Base-by-base conservation (phyloP, 345 rosid genomes). In the Combretum micranthum region DNA sequence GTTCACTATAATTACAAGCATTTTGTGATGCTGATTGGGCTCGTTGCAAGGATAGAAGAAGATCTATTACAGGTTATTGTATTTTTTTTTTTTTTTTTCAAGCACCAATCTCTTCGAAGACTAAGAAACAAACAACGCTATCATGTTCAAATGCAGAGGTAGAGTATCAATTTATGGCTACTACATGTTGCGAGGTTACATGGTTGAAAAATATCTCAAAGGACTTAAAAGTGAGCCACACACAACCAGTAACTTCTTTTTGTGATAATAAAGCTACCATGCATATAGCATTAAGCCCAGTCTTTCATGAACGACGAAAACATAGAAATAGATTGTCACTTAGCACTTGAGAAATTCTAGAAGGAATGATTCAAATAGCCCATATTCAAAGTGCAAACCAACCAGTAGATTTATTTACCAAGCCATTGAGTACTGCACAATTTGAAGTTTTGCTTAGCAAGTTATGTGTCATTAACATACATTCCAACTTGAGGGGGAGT, bases 21-120 rank as follows among this genome's bases (percentile, higher is more conserved):
- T 57, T 48, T 50, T 64, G 45, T 42, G 32, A 50, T 64, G 50
- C 20, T 3, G 44, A 64, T 64, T 64, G 25, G 44, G 62, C 43
- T 3, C 15, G 18, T 5, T 64, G 25, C 42, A 17, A 8, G 1
- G 19, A 49, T 12, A 48, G 25, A 21, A 20, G 26, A 39, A 13
- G 55, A 16, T 56, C 37, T 6, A 12, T 56, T 0, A 56, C 23
- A 20, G 25, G n/a, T n/a, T n/a, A n/a, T n/a, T n/a, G n/a, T n/a
- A n/a, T n/a, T n/a, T n/a, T n/a, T n/a, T n/a, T n/a, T n/a, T n/a
- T n/a, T n/a, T n/a, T n/a, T 26, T 21, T 39, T 16, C 22, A 42
- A 20, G n/a, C 44, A n/a, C 49, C 14, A 3, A 37, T 64, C 23
- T 64, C 68, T 6, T 47, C 23, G 54, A 55, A 55, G 18, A 42